Percentiles rank a stretch among this genome's conserved stretches.
phyloP scores from a whole-genome alignment of 2,329 filamentous ascomycete species.

The Mycosphaerelloides madeirae region DNA sequence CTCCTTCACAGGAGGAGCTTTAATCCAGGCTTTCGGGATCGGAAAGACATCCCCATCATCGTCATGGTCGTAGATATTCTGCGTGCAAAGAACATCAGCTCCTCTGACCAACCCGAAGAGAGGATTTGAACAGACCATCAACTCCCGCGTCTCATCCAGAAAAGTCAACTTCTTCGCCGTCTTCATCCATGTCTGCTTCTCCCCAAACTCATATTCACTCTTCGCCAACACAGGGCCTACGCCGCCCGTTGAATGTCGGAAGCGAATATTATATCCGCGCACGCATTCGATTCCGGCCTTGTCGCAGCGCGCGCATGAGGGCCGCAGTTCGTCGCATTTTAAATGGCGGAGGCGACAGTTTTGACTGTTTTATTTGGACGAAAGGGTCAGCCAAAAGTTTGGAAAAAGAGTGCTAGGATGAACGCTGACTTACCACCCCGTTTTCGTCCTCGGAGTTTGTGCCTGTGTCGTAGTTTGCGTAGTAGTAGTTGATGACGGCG shows the following conservation, averaged over 20 bases:
- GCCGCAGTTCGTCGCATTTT: slow-evolving; percentile 5
- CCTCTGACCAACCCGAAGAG: too few species aligned
- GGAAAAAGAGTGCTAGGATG: not conserved
- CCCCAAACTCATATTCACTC: slow-evolving; percentile 30
- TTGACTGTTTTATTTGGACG: too few species aligned
- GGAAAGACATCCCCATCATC: too few species aligned
- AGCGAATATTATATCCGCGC: slow-evolving; percentile 30
- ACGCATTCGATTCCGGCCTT: slow-evolving; percentile 30
- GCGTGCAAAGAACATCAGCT: too few species aligned
- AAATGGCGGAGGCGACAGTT: slow-evolving; percentile 19
- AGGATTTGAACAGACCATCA: slow-evolving; percentile 10
- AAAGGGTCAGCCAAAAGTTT: too few species aligned
- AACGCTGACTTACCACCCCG: slow-evolving; percentile 23
- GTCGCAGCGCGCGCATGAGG: slow-evolving; percentile 27
- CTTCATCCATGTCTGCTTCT: slow-evolving; percentile 29
- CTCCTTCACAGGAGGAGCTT: too few species aligned
- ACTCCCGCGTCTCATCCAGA: slow-evolving; percentile 31
- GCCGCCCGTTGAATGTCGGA: slow-evolving; percentile 21
- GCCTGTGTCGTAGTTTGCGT: slow-evolving; percentile 1
- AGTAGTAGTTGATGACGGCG: not conserved
- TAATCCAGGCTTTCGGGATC: too few species aligned
- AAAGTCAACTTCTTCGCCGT: slow-evolving; percentile 29
- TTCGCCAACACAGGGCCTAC: slow-evolving; percentile 13
- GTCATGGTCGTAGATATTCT: too few species aligned
- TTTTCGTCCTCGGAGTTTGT: slow-evolving; percentile 20